A percentile compares a stretch with the other conserved stretches of the same genome.
phyloP scores from a whole-genome alignment of 495 filamentous ascomycete genomes.

The Podospora appendiculata region DNA sequence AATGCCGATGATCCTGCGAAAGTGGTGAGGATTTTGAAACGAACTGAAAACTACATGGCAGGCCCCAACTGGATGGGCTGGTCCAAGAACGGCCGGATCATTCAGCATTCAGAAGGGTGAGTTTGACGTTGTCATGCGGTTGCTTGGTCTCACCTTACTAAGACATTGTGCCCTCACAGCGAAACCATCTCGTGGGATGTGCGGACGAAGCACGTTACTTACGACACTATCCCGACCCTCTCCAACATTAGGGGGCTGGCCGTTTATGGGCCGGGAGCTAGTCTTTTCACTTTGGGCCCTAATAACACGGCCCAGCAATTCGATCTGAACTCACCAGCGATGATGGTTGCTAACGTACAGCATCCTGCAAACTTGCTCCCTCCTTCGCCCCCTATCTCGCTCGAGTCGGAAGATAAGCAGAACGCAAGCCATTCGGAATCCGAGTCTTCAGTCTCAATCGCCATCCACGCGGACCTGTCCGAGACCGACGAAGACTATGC shows the following conservation, averaged over 20 bases:
- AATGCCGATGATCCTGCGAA: slow-evolving; percentile 66
- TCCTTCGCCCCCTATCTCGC: slow-evolving; percentile 67
- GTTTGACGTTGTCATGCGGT: slow-evolving; percentile 22
- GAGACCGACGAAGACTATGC: slow-evolving; percentile 59
- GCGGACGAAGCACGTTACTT: slow-evolving; percentile 88
- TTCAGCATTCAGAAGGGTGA: slow-evolving; percentile 89
- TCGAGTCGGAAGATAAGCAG: slow-evolving; percentile 53
- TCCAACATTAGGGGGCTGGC: slow-evolving; percentile 74
- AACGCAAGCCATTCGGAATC: slow-evolving; percentile 32
- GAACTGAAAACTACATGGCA: slow-evolving; percentile 60
- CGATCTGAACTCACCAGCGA: slow-evolving; percentile 70
- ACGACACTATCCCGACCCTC: slow-evolving; percentile 76
- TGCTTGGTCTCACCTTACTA: not conserved
- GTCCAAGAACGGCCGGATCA: slow-evolving; percentile 94
- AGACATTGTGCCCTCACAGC: slow-evolving; percentile 34
- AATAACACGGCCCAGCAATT: slow-evolving; percentile 91
- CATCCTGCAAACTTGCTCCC: slow-evolving; percentile 69
- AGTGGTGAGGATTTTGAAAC: slow-evolving; percentile 80
- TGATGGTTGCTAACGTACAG: slow-evolving; percentile 74
- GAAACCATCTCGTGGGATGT: slow-evolving; percentile 96
- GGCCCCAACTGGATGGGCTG: slow-evolving; percentile 95
- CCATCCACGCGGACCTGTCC: slow-evolving; percentile 48
- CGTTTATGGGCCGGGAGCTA: slow-evolving; percentile 81
- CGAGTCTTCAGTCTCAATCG: slow-evolving; percentile 36
- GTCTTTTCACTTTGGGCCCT: slow-evolving; percentile 85